Evolutionary conservation across 1,284 basidiomycete species (phyloP).

Genomic region (Sanguinoderma infundibulare): DNA sequence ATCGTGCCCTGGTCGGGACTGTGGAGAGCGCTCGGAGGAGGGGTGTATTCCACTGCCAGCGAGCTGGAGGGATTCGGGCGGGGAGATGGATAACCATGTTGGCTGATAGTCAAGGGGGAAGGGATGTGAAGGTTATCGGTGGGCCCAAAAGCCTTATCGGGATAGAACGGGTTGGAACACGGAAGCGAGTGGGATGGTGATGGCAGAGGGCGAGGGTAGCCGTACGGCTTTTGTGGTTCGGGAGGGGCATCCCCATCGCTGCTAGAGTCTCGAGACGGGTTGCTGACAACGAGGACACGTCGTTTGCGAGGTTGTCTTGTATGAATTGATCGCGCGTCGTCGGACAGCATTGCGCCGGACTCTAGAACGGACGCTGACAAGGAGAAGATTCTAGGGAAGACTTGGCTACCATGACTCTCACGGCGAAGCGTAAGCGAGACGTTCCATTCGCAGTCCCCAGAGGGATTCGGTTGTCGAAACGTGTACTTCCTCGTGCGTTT

Average conservation of each 20-base stretch:
- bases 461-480: too few relatives aligned
- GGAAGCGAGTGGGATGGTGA: constrained; percentile 29
- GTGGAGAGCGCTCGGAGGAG: constrained; percentile 63
- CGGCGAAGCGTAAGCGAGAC: too few relatives aligned
- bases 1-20: constrained; percentile 42
- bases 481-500: too few relatives aligned
- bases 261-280: constrained; percentile 57
- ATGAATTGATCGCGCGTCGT: constrained; percentile 44
- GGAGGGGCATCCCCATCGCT: constrained; percentile 45
- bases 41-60: constrained; percentile 59
- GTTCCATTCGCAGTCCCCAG: too few relatives aligned
- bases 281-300: constrained; percentile 58
- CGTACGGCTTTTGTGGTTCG: constrained; percentile 22
- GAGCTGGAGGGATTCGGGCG: constrained; percentile 57
- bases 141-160: constrained; percentile 20
- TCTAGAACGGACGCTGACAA: too few relatives aligned
- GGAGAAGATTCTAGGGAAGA: too few relatives aligned
- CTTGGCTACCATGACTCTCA: too few relatives aligned
- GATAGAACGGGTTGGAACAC: constrained; percentile 3
- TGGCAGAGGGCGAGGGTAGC: constrained; percentile 33
- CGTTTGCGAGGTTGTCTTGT: constrained; percentile 21
- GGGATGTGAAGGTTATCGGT: constrained; percentile 35
- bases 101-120: constrained; percentile 44
- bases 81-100: constrained; percentile 39
- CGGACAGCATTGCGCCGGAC: too few relatives aligned